Conservation (phyloP, 345 rosid genomes). For the Eucalyptus tenuipes region DNA sequence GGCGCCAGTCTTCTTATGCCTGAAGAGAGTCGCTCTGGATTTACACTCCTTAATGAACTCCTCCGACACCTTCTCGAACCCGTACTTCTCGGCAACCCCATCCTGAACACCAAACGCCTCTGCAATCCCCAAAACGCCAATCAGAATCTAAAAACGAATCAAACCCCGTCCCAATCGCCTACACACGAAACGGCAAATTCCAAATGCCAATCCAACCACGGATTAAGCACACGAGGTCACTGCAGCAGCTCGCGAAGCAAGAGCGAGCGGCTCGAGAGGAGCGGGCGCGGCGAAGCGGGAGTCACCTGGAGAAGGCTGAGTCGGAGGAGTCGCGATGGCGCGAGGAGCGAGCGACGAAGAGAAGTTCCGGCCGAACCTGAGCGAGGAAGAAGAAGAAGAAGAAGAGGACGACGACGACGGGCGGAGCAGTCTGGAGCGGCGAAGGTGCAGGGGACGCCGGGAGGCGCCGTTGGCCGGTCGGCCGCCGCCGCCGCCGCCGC, state of each 20-base stretch:
- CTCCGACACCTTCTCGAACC: constrained; percentile 81
- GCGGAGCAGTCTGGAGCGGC: constrained; percentile 16
- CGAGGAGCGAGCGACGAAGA: constrained; percentile 44
- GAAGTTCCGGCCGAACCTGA: constrained; percentile 15
- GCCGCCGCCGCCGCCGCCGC: constrained; percentile 6
- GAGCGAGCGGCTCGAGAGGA: not conserved
- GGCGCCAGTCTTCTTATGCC: constrained; percentile 86
- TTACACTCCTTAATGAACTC: constrained; percentile 85
- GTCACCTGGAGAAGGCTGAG: constrained; percentile 51
- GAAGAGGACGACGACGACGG: not conserved
- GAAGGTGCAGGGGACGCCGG: constrained; percentile 26
- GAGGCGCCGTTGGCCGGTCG: constrained; percentile 17
- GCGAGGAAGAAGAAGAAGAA: constrained; percentile 9
- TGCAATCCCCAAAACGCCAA: not conserved
- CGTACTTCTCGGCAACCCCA: constrained; percentile 64
- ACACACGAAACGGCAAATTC: not conserved
- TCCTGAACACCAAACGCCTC: constrained; percentile 35
- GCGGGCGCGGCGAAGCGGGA: not conserved
- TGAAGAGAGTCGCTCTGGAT: constrained; percentile 72
- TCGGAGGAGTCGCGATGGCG: constrained; percentile 57
- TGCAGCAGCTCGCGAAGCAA: not conserved
- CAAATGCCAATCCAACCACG: not conserved
- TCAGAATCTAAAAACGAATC: not conserved
- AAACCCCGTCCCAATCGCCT: not conserved
- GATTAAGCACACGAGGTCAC: not conserved